Base-by-base conservation (phyloP, 768 basidiomycete species). In the Podaxis carcinomalis region DNA sequence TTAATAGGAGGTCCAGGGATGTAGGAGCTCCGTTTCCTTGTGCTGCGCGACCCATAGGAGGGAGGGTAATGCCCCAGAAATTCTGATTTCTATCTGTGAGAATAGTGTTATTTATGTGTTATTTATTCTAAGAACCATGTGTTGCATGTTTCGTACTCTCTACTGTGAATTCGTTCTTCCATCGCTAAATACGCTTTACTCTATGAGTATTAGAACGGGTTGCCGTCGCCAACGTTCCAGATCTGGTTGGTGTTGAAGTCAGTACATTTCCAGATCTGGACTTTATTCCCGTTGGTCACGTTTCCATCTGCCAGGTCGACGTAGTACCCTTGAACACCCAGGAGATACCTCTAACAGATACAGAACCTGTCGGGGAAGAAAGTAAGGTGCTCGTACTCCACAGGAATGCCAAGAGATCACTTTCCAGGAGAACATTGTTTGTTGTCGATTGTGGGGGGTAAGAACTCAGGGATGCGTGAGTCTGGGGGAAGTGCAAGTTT, bases 241-340 rank as follows among this genome's bases (percentile, higher is more conserved):
- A 67, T 49, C 47, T 69, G 68, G 47, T 68, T 68, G 19, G 32
- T 25, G 42, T 69, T 67, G 39, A 59, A 57, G 49, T 55, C 42
- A 5, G 64, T 56, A 46, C 68, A 69, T 25, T 63, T 54, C 67
- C 67, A 70, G 23, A 63, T 68, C 57, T 70, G 69, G 7, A 66
- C 56, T 35, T 64, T 64, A 25, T 62, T 65, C 4, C 57, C 28
- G 46, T 70, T 69, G n/a, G 59, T 51, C 36, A 67, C 32, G 50
- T 61, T 53, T 16, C 69, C 68, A 42, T 66, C 57, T 2, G 63
- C 63, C 19, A 70, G 54, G 49, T 70, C 67, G 10, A 69, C 62
- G 42, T 67, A 69, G 39, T 60, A 59, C 19, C 62, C 67, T 68
- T 27, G n/a, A 23, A 42, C 16, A 14, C 1, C 7, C 7, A 9